phyloP scores from a whole-genome alignment of 2,329 filamentous ascomycete species.

The Lasiodiplodia gonubiensis region DNA sequence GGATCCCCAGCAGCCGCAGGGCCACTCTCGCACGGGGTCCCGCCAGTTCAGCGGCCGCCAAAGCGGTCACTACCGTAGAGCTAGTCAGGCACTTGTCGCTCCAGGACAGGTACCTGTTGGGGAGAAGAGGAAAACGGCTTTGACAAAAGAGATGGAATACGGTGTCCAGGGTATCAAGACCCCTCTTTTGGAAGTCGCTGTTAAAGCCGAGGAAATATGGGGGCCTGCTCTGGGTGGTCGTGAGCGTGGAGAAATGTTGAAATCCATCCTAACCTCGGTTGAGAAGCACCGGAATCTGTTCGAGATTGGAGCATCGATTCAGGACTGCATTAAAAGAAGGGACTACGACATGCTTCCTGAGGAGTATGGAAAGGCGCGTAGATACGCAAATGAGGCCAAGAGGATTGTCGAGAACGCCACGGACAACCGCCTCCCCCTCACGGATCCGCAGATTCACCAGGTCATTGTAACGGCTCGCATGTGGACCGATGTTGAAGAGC shows the following conservation, averaged over 20 bases:
- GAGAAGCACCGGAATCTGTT: slow-evolving; percentile 82
- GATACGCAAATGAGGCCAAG: slow-evolving; percentile 78
- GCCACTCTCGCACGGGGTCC: slow-evolving; percentile 60
- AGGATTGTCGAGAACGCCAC: slow-evolving; percentile 65
- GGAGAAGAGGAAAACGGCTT: slow-evolving; percentile 83
- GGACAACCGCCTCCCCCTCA: slow-evolving; percentile 61
- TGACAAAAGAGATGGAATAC: slow-evolving; percentile 78
- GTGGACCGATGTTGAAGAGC: slow-evolving; percentile 92
- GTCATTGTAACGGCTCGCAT: slow-evolving; percentile 88
- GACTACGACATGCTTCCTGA: slow-evolving; percentile 90
- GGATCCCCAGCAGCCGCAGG: slow-evolving; percentile 44
- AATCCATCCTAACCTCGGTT: slow-evolving; percentile 74
- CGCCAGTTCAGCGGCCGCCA: slow-evolving; percentile 55
- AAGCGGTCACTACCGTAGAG: slow-evolving; percentile 59
- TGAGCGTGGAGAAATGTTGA: slow-evolving; percentile 88
- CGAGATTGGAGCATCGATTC: slow-evolving; percentile 76
- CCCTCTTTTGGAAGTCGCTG: slow-evolving; percentile 85
- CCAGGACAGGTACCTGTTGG: slow-evolving; percentile 38
- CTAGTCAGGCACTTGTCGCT: slow-evolving; percentile 41
- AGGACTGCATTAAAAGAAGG: slow-evolving; percentile 85
- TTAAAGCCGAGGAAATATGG: slow-evolving; percentile 97
- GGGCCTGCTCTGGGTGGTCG: slow-evolving; percentile 89
- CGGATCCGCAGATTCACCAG: slow-evolving; percentile 81
- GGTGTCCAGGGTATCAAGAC: slow-evolving; percentile 69
- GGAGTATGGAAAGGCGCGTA: slow-evolving; percentile 82